Conservation (phyloP, 306 rosid genomes). For the Leucaena leucocephala region DNA sequence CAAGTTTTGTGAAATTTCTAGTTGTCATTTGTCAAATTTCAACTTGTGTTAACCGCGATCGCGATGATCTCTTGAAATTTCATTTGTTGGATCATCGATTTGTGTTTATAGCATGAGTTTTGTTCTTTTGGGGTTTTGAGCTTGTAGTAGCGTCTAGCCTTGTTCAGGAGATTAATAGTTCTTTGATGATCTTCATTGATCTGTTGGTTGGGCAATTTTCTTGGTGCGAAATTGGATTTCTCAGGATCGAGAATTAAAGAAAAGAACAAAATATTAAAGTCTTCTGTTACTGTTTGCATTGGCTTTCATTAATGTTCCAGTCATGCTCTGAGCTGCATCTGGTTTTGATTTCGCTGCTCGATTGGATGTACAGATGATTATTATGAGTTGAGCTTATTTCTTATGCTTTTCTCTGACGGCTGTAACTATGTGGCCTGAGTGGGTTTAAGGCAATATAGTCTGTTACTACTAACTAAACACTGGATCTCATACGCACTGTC, state of each 20-base stretch:
- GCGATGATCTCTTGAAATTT: background rate
- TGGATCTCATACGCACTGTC: constrained; percentile 7
- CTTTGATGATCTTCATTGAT: constrained; percentile 4
- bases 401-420: background rate
- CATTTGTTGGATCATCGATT: background rate
- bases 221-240: background rate
- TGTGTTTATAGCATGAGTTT: background rate
- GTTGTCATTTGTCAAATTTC: background rate
- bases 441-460: background rate
- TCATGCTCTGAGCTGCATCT: constrained; percentile 1
- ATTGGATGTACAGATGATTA: background rate
- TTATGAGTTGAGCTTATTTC: background rate
- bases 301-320: background rate
- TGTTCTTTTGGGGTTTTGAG: background rate
- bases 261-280: background rate
- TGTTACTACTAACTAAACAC: background rate
- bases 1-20: constrained; percentile 1
- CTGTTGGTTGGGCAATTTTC: background rate
- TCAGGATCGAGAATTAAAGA: background rate
- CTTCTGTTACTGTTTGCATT: background rate
- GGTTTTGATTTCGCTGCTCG: background rate
- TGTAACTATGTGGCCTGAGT: background rate
- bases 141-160: background rate
- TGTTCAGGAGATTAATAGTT: constrained; percentile 3
- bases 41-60: background rate